Conservation (phyloP, 169 alveolate genomes). For the Plasmodium cynomolgi region DNA sequence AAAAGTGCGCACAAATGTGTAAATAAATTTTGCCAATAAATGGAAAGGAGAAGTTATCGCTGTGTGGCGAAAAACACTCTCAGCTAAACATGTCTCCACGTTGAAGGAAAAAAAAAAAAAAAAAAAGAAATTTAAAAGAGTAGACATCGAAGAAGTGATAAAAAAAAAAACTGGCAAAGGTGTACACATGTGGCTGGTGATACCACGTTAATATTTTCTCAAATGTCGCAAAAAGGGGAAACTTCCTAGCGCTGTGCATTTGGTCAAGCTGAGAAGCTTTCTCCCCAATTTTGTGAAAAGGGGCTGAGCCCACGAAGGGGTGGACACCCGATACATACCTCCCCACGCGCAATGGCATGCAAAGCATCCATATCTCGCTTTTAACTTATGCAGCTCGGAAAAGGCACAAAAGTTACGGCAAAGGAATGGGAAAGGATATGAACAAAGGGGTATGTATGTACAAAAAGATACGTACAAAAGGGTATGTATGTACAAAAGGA, state of each 20-base stretch:
- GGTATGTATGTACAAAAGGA: background rate
- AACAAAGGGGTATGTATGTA: no score
- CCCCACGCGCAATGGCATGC: background rate
- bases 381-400: background rate
- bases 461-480: no score
- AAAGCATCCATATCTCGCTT: background rate
- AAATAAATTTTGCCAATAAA: background rate
- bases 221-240: background rate
- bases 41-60: background rate
- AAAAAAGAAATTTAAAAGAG: background rate
- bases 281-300: background rate
- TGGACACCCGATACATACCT: background rate
- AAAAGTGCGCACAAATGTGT: background rate
- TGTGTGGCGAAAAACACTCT: background rate
- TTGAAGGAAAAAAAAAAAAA: background rate
- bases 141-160: background rate
- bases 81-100: background rate
- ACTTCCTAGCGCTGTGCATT: background rate
- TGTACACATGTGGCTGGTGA: background rate
- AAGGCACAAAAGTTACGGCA: background rate
- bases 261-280: background rate
- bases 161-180: background rate
- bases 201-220: background rate
- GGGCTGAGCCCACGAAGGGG: background rate
- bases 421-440: background rate